Evolutionary conservation across 257 asterid species (phyloP).

Genomic region (Petunia axillaris): DNA sequence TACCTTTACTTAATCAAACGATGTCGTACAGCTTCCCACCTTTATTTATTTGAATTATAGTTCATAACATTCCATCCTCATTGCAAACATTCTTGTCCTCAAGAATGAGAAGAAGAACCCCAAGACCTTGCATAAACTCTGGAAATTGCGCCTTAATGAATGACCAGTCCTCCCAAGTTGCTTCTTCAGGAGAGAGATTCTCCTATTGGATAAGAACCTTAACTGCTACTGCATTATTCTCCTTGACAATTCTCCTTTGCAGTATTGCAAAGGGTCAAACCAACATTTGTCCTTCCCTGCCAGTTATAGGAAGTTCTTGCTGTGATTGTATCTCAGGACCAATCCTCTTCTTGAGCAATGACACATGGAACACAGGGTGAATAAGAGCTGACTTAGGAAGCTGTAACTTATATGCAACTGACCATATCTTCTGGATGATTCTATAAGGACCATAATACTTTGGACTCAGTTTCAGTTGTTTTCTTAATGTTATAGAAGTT

Average conservation of each 20-base stretch:
- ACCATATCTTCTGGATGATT: neutral
- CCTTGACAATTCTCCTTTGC: neutral
- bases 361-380: slow-evolving; percentile 24
- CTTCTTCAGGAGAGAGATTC: neutral
- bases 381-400: neutral
- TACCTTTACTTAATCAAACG: too few species aligned
- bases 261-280: neutral
- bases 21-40: too few species aligned
- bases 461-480: neutral
- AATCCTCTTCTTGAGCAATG: neutral
- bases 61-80: too few species aligned
- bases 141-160: too few species aligned
- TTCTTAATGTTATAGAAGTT: neutral
- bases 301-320: neutral
- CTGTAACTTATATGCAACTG: neutral
- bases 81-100: too few species aligned
- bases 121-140: too few species aligned
- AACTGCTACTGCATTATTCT: neutral
- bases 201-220: too few species aligned
- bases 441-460: neutral
- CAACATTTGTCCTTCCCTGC: neutral
- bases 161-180: neutral
- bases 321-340: neutral
- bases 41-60: too few species aligned
- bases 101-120: too few species aligned